Conservation (phyloP, 805 yeast genomes). For the Spathaspora sp. region DNA sequence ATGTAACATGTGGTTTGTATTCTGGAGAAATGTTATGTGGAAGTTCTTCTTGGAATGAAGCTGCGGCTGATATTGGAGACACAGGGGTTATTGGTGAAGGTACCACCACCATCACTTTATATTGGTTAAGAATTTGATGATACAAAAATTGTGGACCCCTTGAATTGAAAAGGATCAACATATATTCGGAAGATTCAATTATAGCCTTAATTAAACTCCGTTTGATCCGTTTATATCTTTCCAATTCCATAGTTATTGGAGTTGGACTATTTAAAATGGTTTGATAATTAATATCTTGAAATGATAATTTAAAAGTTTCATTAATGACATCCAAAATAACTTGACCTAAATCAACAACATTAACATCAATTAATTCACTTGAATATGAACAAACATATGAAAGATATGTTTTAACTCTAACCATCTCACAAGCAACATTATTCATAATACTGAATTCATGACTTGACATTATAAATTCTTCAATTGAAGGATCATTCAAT, state of each 20-base stretch:
- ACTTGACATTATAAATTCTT: slow-evolving; percentile 30
- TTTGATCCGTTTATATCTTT: slow-evolving; percentile 20
- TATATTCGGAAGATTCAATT: slow-evolving; percentile 23
- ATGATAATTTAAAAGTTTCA: slow-evolving; percentile 22
- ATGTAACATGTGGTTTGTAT: background rate
- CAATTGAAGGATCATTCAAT: slow-evolving; percentile 56
- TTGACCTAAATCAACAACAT: slow-evolving; percentile 23
- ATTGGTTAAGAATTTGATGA: slow-evolving; percentile 14
- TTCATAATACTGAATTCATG: slow-evolving; percentile 30
- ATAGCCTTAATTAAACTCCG: slow-evolving; percentile 23
- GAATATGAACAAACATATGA: slow-evolving; percentile 48
- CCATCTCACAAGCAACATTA: slow-evolving; percentile 24
- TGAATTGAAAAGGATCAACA: slow-evolving; percentile 22
- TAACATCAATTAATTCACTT: slow-evolving; percentile 38
- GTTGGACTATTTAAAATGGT: slow-evolving; percentile 13
- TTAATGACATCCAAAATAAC: slow-evolving; percentile 31
- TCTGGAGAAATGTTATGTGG: background rate
- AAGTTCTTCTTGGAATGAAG: background rate
- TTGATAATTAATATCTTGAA: slow-evolving; percentile 20
- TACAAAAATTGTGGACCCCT: slow-evolving; percentile 28
- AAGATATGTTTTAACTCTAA: slow-evolving; percentile 47
- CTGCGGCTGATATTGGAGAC: background rate
- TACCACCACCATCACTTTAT: slow-evolving; percentile 5
- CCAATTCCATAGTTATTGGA: slow-evolving; percentile 8
- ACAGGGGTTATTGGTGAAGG: slow-evolving; percentile 3